Evolutionary conservation across 108 stramenopile species (phyloP), one percentile per base, ranked within the genome.

Genomic region (Fistulifera pelliculosa): DNA sequence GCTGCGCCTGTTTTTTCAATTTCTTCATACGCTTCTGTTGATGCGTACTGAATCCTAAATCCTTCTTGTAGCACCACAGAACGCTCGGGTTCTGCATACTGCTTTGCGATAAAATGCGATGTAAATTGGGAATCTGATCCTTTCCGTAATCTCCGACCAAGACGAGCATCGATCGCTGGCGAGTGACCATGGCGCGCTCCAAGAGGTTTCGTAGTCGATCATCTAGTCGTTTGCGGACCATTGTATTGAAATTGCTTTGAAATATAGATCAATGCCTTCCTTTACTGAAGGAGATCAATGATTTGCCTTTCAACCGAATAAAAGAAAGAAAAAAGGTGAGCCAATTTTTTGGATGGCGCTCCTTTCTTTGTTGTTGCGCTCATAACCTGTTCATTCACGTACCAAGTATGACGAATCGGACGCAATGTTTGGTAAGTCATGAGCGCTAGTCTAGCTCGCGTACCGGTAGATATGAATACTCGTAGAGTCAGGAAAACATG

Each of bases 21-120:
- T 97, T 93, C 53, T 94, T 90, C 91, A 99, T 99, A 26, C 99
- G 84, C 64, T 90, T 91, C 55, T 85, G 82, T 21, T 68, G 49
- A 50, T 94, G 90, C 13, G 96, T 96, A 6, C 90, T 92, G 66
- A 99, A 99, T 0, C 99, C 99, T 24, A 99, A 75, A 65, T 99
- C 96, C 52, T 98, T 98, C 63, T 98, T 98, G 84, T 99, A 99
- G 69, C 96, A 98, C 99, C 99, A 99, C 12, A 99, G 63, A 3
- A 99, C 97, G 25, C 77, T 72, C 7, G 93, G 84, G 25, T 84
- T 68, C 47, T 87, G 74, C 22, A 96, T 70, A 26, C 81, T 67
- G 0, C 90, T 80, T 54, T 84, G 75, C 25, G 76, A 56, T 16
- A 98, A 69, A 45, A 99, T 94, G 44, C 93, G 83, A 65, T 97